Percentiles rank a stretch among this genome's conserved stretches.
Evolutionary conservation across 345 rosid genomes (phyloP).

Genomic region (Aquilaria malaccensis): DNA sequence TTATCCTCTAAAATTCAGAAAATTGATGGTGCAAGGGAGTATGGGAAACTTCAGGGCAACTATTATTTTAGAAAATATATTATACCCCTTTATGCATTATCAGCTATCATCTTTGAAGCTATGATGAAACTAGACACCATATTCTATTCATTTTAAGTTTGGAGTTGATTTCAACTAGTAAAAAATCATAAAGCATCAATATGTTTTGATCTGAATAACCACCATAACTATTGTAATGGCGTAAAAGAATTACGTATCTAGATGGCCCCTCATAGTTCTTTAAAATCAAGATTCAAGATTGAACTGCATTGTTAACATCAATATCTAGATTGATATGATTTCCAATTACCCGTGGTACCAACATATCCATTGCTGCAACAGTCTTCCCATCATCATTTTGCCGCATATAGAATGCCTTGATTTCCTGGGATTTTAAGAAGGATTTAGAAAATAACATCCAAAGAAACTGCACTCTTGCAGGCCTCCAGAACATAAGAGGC

Average conservation of each 20-base stretch:
- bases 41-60: too few relatives aligned
- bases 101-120: too few relatives aligned
- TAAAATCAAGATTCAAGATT: neutral
- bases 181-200: too few relatives aligned
- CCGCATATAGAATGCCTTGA: constrained; percentile 98
- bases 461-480: neutral
- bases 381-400: constrained; percentile 96
- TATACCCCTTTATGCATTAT: too few relatives aligned
- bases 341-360: constrained; percentile 80
- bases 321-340: constrained; percentile 3
- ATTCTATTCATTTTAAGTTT: too few relatives aligned
- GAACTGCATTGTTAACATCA: neutral
- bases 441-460: constrained; percentile 2
- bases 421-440: constrained; percentile 46
- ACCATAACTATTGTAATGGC: too few relatives aligned
- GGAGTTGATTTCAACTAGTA: too few relatives aligned
- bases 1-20: too few relatives aligned
- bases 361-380: constrained; percentile 98
- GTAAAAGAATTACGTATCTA: neutral
- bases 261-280: neutral
- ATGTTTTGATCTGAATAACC: too few relatives aligned
- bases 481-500: neutral
- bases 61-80: too few relatives aligned
- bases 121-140: too few relatives aligned
- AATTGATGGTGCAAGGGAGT: too few relatives aligned